Base-by-base conservation (phyloP, 805 yeast species). In the Monosporozyma siamensis region DNA sequence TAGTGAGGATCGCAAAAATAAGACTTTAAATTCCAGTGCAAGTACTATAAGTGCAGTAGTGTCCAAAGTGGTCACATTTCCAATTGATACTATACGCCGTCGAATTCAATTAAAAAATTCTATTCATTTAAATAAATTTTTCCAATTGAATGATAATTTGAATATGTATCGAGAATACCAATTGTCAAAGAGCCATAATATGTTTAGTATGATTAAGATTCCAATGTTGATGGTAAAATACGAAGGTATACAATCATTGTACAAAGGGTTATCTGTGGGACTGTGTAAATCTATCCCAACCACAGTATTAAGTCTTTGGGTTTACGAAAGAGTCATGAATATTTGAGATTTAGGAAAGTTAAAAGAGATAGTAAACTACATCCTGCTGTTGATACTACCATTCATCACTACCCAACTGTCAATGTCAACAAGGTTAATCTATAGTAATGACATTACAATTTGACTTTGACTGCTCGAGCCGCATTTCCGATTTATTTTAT, bases 31-130 rank as follows among this genome's bases (percentile, higher is more conserved):
- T 77, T 80, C 6, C 44, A 74, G 27, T 74, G 90, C 58, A 82
- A 95, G 36, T 66, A 40, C 86, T 30, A 39, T 77, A 0, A 95
- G 96, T 0, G 97, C 97, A 0, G 68, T 77, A 0, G 50, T 77
- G 3, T 74, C 95, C 10, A 92, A 92, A 59, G 73, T 78, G 0
- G 49, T 77, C 0, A 79, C 86, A 0, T 92, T 86, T 61, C 98
- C 98, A 0, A 58, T 92, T 35, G 98, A 92, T 59, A 77, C 95
- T 0, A 58, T 89, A 2, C 69, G 96, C 18, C 78, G 87, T 54
- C 67, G 95, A 30, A 62, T 82, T 35, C 97, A 90, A 58, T 77
- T 78, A 4, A 23, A 26, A 6, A 31, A 22, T n/a, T 29, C 41
- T 2, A 34, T 18, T 10, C 36, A 38, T 34, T 7, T 35, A 2